Conservation (phyloP, 345 rosid species). For the Theobroma cacao region DNA sequence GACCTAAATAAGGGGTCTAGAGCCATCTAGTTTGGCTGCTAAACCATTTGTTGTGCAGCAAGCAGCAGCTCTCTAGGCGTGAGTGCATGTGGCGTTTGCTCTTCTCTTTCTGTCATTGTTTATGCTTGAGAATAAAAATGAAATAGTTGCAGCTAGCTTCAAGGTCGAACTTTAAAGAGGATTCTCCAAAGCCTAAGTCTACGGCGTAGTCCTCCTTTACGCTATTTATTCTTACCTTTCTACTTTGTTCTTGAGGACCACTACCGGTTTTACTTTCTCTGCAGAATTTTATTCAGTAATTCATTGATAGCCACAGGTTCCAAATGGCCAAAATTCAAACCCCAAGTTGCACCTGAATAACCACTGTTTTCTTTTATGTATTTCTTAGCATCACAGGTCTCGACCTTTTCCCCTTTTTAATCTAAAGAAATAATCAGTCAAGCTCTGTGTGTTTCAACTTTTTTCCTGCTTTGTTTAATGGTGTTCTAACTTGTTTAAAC, state of each 20-base stretch:
- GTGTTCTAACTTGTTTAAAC: neutral
- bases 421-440: neutral
- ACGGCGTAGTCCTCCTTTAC: constrained; percentile 30
- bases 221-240: constrained; percentile 24
- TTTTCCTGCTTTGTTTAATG: neutral
- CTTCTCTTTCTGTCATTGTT: constrained; percentile 29
- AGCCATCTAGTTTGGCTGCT: constrained; percentile 12
- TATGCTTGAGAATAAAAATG: constrained; percentile 32
- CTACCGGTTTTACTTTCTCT: constrained; percentile 10
- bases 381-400: no score
- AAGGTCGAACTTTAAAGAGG: constrained; percentile 32
- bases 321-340: constrained; percentile 3
- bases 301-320: constrained; percentile 16
- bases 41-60: constrained; percentile 22
- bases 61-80: constrained; percentile 25
- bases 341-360: neutral
- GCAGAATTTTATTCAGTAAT: constrained; percentile 1
- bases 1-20: constrained; percentile 27
- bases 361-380: neutral
- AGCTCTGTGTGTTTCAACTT: neutral
- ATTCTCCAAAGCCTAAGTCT: constrained; percentile 35
- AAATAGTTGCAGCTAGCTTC: neutral
- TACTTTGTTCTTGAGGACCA: constrained; percentile 45
- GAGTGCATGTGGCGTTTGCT: constrained; percentile 44
- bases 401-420: no score